Evolutionary conservation across 331 rosid genomes (phyloP).

Genomic region (Ulmus americana): DNA sequence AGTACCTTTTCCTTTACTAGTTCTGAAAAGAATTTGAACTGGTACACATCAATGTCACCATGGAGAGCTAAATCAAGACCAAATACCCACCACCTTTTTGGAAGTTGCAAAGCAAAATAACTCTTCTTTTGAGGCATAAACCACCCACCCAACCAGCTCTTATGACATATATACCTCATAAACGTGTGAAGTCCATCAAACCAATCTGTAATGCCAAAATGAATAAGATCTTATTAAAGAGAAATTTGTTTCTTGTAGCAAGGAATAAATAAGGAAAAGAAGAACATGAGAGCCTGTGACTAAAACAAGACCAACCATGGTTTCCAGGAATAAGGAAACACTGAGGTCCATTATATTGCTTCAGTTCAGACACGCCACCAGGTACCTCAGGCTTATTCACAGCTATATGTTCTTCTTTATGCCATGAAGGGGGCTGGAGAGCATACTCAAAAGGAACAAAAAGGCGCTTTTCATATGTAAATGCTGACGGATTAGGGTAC

Average conservation of each 20-base stretch:
- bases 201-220: conserved; percentile 63
- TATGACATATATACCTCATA: conserved; percentile 88
- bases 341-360: conserved; percentile 83
- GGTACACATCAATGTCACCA: conserved; percentile 91
- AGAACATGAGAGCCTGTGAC: conserved; percentile 9
- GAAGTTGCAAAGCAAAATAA: conserved; percentile 90
- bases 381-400: conserved; percentile 87
- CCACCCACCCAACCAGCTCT: conserved; percentile 99
- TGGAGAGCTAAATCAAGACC: conserved; percentile 94
- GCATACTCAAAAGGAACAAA: conserved; percentile 92
- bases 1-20: conserved; percentile 63
- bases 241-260: conserved; percentile 7
- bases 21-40: conserved; percentile 88
- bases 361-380: conserved; percentile 46
- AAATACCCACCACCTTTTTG: conserved; percentile 91
- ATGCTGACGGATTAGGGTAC: conserved; percentile 89
- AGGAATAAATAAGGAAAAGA: not conserved
- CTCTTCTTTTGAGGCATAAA: conserved; percentile 95
- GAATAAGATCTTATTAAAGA: conserved; percentile 10
- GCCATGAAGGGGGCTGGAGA: conserved; percentile 82
- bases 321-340: conserved; percentile 93
- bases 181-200: conserved; percentile 95
- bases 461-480: conserved; percentile 83
- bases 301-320: conserved; percentile 61
- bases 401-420: conserved; percentile 63